Evolutionary conservation across 1,284 basidiomycete species (phyloP), one percentile per base, ranked within the genome.

Genomic region (Tilletia caries): DNA sequence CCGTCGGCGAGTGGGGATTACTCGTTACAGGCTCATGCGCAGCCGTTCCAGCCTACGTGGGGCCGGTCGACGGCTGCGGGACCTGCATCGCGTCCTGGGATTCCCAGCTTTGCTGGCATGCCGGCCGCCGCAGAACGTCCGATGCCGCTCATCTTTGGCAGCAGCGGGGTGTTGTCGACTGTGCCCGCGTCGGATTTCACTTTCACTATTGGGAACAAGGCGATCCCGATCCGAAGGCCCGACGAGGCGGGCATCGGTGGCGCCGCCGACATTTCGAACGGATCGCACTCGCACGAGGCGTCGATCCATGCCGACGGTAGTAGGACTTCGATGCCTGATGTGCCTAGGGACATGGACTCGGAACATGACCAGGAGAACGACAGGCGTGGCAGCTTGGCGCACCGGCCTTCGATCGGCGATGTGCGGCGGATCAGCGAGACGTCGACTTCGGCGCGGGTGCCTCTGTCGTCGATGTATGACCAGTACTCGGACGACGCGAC

Each of bases 11-110:
- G 32, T 6, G 69, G 68, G 34, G 68, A 68, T 15, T 34, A 43
- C 13, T 67, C 65, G 18, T 4, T 75, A 77, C 65, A 73, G 73
- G 5, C 67, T 75, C 62, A 75, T n/a, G 77, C 76, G 4, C 76
- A 75, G 2, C 68, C 75, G 3, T 80, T 80, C 43, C 71, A 71
- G 13, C 78, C 78, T 1, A 73, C 77, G 0, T 75, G 75, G 74
- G 75, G 73, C 15, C 66, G 67, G 0, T 68, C 58, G 18, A 34
- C 69, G 20, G 67, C 65, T 0, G 67, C 66, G 13, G 67, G 68
- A 8, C 67, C 71, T 41, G 71, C 72, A 69, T 71, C 69, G 60
- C 71, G 75, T 8, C 75, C 74, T 3, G 70, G 65, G 6, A 65
- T 79, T 60, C 78, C 75, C 10, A 70, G 72, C 64, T 79, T 69